phyloP scores from a whole-genome alignment of 1,139 yeast species.

The Blastobotrys raffinosifermentans region DNA sequence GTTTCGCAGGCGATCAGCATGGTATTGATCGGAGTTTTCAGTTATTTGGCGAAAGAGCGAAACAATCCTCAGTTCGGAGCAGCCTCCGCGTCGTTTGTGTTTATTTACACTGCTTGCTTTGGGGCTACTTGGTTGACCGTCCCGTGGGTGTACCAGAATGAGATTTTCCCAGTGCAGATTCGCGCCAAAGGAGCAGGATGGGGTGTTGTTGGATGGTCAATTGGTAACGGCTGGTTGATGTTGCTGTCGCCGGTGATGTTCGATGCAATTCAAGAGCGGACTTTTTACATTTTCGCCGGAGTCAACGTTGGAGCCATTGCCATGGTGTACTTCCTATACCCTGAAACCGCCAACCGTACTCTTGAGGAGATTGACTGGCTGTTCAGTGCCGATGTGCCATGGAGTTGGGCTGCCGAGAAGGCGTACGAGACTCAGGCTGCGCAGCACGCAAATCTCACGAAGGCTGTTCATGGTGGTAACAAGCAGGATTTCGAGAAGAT shows the following conservation, averaged over 20 bases:
- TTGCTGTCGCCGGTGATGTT: slow-evolving; percentile 38
- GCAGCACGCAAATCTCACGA: slow-evolving; percentile 10
- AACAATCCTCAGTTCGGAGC: slow-evolving; percentile 30
- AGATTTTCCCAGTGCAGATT: slow-evolving; percentile 15
- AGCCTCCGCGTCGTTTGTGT: slow-evolving; percentile 36
- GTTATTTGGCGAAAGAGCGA: slow-evolving; percentile 25
- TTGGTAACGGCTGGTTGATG: slow-evolving; percentile 39
- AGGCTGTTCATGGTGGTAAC: slow-evolving; percentile 3
- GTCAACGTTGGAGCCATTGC: slow-evolving; percentile 21
- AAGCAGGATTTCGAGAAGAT: neutral
- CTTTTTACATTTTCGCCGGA: slow-evolving; percentile 33
- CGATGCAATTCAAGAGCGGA: slow-evolving; percentile 32
- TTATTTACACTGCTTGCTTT: slow-evolving; percentile 32
- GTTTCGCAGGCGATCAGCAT: slow-evolving; percentile 33
- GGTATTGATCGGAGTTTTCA: slow-evolving; percentile 36
- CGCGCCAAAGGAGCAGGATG: slow-evolving; percentile 20
- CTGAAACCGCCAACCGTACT: slow-evolving; percentile 35
- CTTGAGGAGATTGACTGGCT: slow-evolving; percentile 35
- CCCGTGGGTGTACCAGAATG: slow-evolving; percentile 20
- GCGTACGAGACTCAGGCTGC: slow-evolving; percentile 8
- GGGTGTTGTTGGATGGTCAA: slow-evolving; percentile 38
- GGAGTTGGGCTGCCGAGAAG: slow-evolving; percentile 20
- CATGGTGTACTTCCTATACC: slow-evolving; percentile 38
- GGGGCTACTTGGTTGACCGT: slow-evolving; percentile 31
- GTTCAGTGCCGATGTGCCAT: slow-evolving; percentile 25